Conservation (phyloP, 2,329 filamentous ascomycete species). For the Knufia petricola region DNA sequence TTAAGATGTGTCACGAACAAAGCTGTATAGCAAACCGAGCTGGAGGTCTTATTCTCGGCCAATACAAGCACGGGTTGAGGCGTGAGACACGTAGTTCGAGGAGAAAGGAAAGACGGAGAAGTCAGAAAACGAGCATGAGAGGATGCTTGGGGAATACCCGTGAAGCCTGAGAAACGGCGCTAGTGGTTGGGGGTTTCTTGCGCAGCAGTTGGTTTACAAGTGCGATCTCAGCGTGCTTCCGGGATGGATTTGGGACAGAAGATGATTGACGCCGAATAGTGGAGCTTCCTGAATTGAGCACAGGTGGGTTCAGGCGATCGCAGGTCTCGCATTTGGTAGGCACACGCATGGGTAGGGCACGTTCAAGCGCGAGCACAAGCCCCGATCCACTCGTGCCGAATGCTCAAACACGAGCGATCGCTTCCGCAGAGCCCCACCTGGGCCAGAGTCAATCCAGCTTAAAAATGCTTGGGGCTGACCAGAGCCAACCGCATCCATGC, state of each 20-base stretch:
- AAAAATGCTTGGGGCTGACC: slow-evolving; percentile 6
- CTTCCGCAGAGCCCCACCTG: neutral
- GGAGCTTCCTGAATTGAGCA: neutral
- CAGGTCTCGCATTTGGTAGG: neutral
- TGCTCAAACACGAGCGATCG: slow-evolving; percentile 6
- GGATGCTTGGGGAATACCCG: slow-evolving; percentile 10
- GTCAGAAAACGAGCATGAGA: slow-evolving; percentile 8
- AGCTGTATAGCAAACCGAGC: neutral
- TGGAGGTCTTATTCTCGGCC: neutral
- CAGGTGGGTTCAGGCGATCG: slow-evolving; percentile 3
- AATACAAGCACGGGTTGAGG: slow-evolving; percentile 1
- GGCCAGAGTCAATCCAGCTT: slow-evolving; percentile 7
- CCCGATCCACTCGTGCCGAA: slow-evolving; percentile 1
- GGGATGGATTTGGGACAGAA: slow-evolving; percentile 1
- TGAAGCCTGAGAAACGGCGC: slow-evolving; percentile 5
- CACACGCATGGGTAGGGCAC: neutral
- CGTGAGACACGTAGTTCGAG: neutral
- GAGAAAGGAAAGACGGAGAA: slow-evolving; percentile 4
- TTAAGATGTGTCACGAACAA: neutral
- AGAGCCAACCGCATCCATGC: neutral
- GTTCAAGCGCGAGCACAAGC: slow-evolving; percentile 2
- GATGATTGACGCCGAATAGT: slow-evolving; percentile 3
- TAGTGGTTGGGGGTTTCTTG: slow-evolving; percentile 7
- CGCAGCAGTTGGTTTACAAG: slow-evolving; percentile 1
- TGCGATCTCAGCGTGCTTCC: slow-evolving; percentile 10